Base-by-base conservation (phyloP, 176 grass and related monocot genomes). In the Raddia distichophylla region DNA sequence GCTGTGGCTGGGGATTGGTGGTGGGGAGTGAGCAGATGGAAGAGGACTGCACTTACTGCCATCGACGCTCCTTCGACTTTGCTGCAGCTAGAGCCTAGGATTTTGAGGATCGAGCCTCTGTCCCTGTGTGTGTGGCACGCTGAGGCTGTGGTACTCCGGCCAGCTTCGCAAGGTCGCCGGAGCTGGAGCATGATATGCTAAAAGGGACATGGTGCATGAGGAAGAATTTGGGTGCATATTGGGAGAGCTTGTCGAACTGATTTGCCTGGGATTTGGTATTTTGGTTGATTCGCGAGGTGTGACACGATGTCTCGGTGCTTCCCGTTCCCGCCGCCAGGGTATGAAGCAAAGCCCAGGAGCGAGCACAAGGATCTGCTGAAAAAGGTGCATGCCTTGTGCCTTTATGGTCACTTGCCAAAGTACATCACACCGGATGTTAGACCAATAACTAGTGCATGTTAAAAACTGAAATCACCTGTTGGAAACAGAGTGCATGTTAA, bases 231-330 rank as follows among this genome's bases (percentile, higher is more conserved):
- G 74, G 27, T 37, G 52, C 50, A 5, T 34, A 49, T 84, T 45
- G 6, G 64, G 43, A 37, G 70, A 62, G 40, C 45, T 49, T 49
- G 22, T 52, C 63, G 22, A 44, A 43, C 80, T 65, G 32, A 19
- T 68, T 42, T 46, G 18, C 69, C 57, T 46, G 54, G 40, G 34
- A 75, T 44, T 78, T 10, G 18, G 75, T 35, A 45, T 69, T 57
- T 10, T 63, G 57, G 77, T 79, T 22, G 8, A 54, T 75, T 64
- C 7, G 4, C 17, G 2, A 16, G 45, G 71, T 0, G 63, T 37
- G 58, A n/a, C 73, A 57, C 33, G 4, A 91, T 91, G 90, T 91
- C 90, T 43, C 79, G 90, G 73, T 88, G 90, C 54, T 91, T 85
- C 54, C 82, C 86, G 0, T 91, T 78, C 32, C 90, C 82, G 2